Evolutionary conservation across 768 basidiomycete species (phyloP).

Genomic region (Tubosaeta sp.): DNA sequence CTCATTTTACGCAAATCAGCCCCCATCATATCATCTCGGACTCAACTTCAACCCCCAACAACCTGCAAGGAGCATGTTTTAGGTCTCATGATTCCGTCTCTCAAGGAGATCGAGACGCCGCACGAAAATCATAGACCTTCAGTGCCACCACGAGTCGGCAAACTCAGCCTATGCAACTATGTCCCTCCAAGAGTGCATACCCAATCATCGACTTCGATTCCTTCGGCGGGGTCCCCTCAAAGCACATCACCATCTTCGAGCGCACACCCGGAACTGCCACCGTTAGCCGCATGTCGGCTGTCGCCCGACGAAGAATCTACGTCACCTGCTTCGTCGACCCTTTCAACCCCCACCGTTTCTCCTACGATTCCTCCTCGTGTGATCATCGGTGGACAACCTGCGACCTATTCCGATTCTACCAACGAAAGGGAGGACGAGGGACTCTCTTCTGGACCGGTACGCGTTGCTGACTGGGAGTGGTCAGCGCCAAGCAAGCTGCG

Average conservation of each 20-base stretch:
- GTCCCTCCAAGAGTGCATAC: conserved; percentile 22
- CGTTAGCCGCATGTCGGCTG: not conserved
- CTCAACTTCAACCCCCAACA: not conserved
- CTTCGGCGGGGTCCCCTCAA: not conserved
- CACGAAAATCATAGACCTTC: not conserved
- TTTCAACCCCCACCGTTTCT: conserved; percentile 23
- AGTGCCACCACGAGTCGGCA: conserved; percentile 11
- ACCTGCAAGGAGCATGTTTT: conserved; percentile 13
- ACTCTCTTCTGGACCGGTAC: not conserved
- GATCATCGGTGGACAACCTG: conserved; percentile 26
- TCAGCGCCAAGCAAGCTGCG: conserved; percentile 1
- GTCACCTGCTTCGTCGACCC: conserved; percentile 26
- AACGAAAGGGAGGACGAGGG: not conserved
- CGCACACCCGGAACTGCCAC: not conserved
- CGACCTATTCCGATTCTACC: conserved; percentile 2
- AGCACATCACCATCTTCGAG: not conserved
- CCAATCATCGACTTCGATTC: not conserved
- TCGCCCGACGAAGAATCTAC: conserved; percentile 12
- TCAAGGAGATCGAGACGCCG: not conserved
- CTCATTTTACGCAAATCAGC: conserved; percentile 11
- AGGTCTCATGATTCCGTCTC: conserved; percentile 2
- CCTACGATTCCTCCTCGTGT: conserved; percentile 19
- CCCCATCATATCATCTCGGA: not conserved
- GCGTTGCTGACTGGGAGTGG: conserved; percentile 25
- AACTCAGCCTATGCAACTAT: conserved; percentile 32